Base-by-base conservation (phyloP, 2,329 filamentous ascomycete species). In the Ophiostoma sp. region DNA sequence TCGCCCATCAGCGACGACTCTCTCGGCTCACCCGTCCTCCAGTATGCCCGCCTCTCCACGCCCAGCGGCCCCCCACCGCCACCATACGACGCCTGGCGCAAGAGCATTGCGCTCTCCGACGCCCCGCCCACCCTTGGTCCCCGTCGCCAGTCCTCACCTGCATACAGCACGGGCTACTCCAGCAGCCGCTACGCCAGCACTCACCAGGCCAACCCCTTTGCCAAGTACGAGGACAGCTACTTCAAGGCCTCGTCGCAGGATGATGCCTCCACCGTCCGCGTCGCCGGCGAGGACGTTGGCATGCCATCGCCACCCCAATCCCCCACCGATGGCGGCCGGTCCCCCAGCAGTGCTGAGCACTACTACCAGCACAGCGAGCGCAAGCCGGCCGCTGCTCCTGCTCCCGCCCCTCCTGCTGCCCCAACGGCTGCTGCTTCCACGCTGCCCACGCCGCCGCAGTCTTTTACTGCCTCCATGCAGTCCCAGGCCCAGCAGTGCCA, bases 231-330 rank as follows among this genome's bases (percentile, higher is more conserved):
- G 65, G 66, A 70, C 47, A 69, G 58, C 69, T 72, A 69, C 70
- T 72, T 71, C 38, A 63, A 63, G 60, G n/a, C 58, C 6, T 36
- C 27, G 6, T 41, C 58, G 6, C 5, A 36, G 16, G 14, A 63
- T 11, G 14, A 63, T 42, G 12, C 55, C 9, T 27, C 40, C 40
- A 63, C 16, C 1, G 38, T 16, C 42, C 60, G 55, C 12, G 12
- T 27, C 12, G 7, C 41, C 27, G 47, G 27, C 38, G 64, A 40
- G 7, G 27, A 66, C 66, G 64, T 68, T 52, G 69, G 68, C 66
- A 72, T 71, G 66, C 67, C 68, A 5, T 71, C 69, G 55, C 71
- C 71, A 42, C 70, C 71, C 6, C 71, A 70, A 68, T 72, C 71
- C n/a, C 71, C 70, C 12, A 68, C 65, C 2, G 55, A 67, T 38